These are phyloP conservation scores for Zygotorulaspora chibaensis DNA, from an alignment of 805 yeast species.

Conservation along the genomic window DNA sequence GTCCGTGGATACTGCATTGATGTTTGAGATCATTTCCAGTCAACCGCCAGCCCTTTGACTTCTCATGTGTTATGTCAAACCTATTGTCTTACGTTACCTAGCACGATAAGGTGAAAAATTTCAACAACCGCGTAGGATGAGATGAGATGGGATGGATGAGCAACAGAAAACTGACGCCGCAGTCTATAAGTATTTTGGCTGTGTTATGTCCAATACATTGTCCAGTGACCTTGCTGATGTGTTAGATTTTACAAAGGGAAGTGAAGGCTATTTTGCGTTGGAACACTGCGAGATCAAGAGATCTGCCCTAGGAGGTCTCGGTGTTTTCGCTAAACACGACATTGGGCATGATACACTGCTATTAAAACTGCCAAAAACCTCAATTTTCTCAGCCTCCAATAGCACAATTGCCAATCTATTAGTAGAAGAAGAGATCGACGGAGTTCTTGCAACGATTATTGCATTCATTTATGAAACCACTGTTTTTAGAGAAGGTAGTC, in stretches of 20 bases:
- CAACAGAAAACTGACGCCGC: neutral
- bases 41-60: no score
- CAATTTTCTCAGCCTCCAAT: conserved; percentile 54
- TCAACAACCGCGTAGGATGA: neutral
- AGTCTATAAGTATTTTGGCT: neutral
- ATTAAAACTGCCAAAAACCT: conserved; percentile 57
- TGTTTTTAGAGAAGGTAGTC: conserved; percentile 55
- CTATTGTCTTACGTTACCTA: neutral
- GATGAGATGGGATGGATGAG: conserved; percentile 9
- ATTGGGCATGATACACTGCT: conserved; percentile 40
- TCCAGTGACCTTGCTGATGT: conserved; percentile 30
- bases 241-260: conserved; percentile 50
- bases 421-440: conserved; percentile 54
- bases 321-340: conserved; percentile 57
- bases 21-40: no score
- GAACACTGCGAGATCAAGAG: conserved; percentile 41
- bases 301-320: conserved; percentile 62
- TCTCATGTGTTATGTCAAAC: no score
- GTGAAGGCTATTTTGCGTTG: conserved; percentile 52
- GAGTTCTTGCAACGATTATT: conserved; percentile 62
- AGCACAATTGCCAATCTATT: conserved; percentile 64
- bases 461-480: conserved; percentile 67
- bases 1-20: no score
- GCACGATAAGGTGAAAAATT: neutral
- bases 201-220: conserved; percentile 33